Evolutionary conservation across 306 rosid genomes (phyloP).

Genomic region (peach (Prunus persica)): Prunus_persica_NCBIv2 NC_034014.1:29771001-29771500

Average conservation of each 20-base stretch:
- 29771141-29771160: too few relatives aligned
- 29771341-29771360: background rate
- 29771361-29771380: background rate
- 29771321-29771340: background rate
- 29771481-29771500: fast-evolving
- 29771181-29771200: background rate
- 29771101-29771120: background rate
- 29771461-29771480: too few relatives aligned
- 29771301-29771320: background rate
- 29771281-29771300: background rate
- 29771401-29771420: background rate
- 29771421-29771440: background rate
- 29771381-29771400: background rate
- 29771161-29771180: too few relatives aligned
- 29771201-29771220: too few relatives aligned
- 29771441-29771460: fast-evolving
- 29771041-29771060: background rate
- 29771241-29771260: too few relatives aligned
- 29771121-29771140: background rate
- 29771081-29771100: background rate
- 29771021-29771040: background rate
- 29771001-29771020: background rate
- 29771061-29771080: background rate
- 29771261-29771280: background rate
- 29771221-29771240: background rate